phyloP scores from a whole-genome alignment of 2,329 filamentous ascomycete genomes.

The Hypoxylon sp. region DNA sequence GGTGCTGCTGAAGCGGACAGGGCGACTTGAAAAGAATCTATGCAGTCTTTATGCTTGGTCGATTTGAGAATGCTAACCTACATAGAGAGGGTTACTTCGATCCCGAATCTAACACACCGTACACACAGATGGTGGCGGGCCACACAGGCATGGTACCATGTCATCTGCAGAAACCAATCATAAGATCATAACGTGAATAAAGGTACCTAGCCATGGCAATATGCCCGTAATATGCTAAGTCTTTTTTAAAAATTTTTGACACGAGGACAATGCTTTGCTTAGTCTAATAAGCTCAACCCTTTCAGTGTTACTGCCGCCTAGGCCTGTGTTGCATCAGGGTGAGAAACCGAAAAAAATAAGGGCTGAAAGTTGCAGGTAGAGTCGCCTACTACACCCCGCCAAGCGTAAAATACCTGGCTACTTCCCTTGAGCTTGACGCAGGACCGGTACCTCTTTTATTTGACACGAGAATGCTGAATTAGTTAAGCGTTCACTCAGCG shows the following conservation, averaged over 20 bases:
- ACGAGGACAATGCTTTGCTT: constrained; percentile 1
- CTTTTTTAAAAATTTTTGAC: not conserved
- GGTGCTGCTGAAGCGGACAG: not conserved
- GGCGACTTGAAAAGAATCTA: not conserved
- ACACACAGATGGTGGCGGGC: not conserved
- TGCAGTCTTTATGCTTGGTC: not conserved
- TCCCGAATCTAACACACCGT: too few relatives aligned
- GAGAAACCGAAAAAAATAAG: not conserved
- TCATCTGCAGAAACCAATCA: constrained; percentile 1
- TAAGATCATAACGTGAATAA: constrained; percentile 16
- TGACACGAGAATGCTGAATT: not conserved
- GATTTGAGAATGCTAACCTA: not conserved
- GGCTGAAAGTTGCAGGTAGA: not conserved
- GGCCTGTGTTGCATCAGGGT: not conserved
- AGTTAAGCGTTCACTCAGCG: not conserved
- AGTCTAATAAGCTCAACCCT: not conserved
- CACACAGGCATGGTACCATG: constrained; percentile 2
- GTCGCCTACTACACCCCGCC: not conserved
- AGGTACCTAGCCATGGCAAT: not conserved
- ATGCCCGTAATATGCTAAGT: not conserved
- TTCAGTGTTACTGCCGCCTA: not conserved
- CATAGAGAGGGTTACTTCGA: too few relatives aligned
- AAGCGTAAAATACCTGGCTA: not conserved
- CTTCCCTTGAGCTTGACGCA: not conserved
- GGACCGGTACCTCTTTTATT: not conserved